These are phyloP conservation scores for Acer negundo DNA, from an alignment of 345 rosid species.

Conservation along the genomic window DNA sequence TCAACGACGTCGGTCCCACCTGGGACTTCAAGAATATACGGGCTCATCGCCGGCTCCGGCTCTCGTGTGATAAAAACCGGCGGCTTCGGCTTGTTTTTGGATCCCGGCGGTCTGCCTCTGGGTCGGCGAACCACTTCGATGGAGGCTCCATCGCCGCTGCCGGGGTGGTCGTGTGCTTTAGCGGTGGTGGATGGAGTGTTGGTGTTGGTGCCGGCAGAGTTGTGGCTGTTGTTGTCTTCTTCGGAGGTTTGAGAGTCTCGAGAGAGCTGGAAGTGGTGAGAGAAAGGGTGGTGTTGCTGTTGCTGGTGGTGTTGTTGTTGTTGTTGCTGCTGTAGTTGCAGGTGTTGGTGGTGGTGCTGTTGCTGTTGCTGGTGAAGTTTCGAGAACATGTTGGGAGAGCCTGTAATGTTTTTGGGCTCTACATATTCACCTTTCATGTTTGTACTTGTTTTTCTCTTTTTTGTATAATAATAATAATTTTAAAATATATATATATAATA, in stretches of 20 bases:
- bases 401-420: constrained; percentile 31
- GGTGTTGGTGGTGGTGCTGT: constrained; percentile 25
- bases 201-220: constrained; percentile 18
- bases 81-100: constrained; percentile 83
- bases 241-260: constrained; percentile 38
- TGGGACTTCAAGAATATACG: constrained; percentile 83
- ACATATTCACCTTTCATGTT: constrained; percentile 70
- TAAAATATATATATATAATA: no score
- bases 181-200: constrained; percentile 24
- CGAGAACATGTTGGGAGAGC: constrained; percentile 52
- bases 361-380: constrained; percentile 44
- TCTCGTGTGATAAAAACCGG: constrained; percentile 65
- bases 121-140: constrained; percentile 83
- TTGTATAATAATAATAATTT: neutral
- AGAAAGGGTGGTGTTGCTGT: constrained; percentile 38
- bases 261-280: constrained; percentile 52
- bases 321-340: constrained; percentile 24
- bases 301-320: constrained; percentile 29
- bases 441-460: constrained; percentile 3
- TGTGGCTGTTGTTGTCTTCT: constrained; percentile 25
- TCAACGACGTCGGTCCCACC: constrained; percentile 76
- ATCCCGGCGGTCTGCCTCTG: constrained; percentile 88
- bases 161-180: neutral
- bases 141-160: constrained; percentile 54
- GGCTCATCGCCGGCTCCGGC: constrained; percentile 74